Conservation (phyloP, 108 stramenopile genomes). For the Cyclostephanos invisitatus region DNA sequence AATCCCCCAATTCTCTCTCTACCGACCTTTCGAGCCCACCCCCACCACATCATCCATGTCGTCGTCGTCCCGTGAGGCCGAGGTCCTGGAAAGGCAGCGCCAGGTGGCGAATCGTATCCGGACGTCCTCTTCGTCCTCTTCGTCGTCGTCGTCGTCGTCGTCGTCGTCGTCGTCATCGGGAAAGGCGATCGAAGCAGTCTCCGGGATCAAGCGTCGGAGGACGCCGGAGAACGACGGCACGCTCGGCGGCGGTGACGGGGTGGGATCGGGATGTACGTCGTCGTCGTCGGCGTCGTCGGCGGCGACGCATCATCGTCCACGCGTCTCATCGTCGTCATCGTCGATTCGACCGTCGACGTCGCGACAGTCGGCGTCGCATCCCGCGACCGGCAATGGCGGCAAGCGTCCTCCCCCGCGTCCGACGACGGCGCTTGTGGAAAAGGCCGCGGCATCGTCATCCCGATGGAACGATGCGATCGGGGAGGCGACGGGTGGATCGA, state of each 20-base stretch:
- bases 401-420: too few species aligned
- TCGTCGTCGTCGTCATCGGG: neutral
- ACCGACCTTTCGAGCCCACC: too few species aligned
- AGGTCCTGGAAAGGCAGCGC: constrained; percentile 24
- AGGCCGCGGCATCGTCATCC: neutral
- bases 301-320: neutral
- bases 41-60: too few species aligned
- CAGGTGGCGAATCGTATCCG: constrained; percentile 17
- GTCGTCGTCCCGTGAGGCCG: constrained; percentile 14
- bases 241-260: too few species aligned
- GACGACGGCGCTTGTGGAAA: too few species aligned
- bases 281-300: too few species aligned
- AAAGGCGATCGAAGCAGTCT: neutral
- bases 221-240: neutral
- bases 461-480: neutral
- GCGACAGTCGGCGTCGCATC: neutral
- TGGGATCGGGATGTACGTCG: too few species aligned
- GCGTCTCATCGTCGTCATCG: neutral
- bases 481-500: too few species aligned
- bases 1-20: too few species aligned
- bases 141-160: neutral
- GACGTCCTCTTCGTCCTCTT: neutral
- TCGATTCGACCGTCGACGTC: too few species aligned
- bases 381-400: too few species aligned
- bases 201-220: neutral